phyloP scores from a whole-genome alignment of 83 land plant species.

The Picea abies region DNA sequence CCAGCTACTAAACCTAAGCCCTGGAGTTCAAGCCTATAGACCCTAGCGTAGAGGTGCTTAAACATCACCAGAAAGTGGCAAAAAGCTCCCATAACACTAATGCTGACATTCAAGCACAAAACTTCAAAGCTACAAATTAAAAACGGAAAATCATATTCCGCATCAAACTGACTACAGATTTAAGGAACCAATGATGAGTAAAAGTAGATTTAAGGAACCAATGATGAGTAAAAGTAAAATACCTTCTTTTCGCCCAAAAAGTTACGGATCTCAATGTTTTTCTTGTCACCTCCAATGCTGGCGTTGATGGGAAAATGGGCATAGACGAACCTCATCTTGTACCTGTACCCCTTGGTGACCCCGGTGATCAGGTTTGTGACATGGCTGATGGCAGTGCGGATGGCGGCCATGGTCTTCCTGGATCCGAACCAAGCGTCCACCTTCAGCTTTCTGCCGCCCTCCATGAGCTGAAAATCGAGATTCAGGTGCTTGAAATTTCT shows the following conservation, averaged over 20 bases:
- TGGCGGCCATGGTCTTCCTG: conserved; percentile 75
- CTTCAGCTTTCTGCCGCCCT: conserved; percentile 64
- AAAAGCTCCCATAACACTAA: too few relatives aligned
- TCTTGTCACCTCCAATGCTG: conserved; percentile 46
- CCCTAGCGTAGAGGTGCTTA: too few relatives aligned
- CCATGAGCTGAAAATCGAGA: conserved; percentile 77
- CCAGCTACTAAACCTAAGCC: too few relatives aligned
- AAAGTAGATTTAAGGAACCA: too few relatives aligned
- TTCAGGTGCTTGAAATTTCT: conserved; percentile 83
- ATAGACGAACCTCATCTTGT: conserved; percentile 89
- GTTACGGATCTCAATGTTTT: conserved; percentile 83
- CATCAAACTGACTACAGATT: background rate
- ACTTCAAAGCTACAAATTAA: too few relatives aligned
- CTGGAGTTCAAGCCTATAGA: too few relatives aligned
- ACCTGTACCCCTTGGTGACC: conserved; percentile 77
- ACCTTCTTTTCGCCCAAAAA: conserved; percentile 91
- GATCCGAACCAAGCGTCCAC: conserved; percentile 91
- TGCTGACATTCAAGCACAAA: too few relatives aligned
- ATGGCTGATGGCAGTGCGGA: conserved; percentile 80
- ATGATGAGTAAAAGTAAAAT: too few relatives aligned
- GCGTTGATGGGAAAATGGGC: conserved; percentile 95
- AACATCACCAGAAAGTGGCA: too few relatives aligned
- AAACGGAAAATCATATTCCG: too few relatives aligned
- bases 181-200: background rate
- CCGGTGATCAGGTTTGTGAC: conserved; percentile 82